Evolutionary conservation across 73 alveolate genomes (phyloP).

Genomic region (Tetrahymena elliotti): DNA sequence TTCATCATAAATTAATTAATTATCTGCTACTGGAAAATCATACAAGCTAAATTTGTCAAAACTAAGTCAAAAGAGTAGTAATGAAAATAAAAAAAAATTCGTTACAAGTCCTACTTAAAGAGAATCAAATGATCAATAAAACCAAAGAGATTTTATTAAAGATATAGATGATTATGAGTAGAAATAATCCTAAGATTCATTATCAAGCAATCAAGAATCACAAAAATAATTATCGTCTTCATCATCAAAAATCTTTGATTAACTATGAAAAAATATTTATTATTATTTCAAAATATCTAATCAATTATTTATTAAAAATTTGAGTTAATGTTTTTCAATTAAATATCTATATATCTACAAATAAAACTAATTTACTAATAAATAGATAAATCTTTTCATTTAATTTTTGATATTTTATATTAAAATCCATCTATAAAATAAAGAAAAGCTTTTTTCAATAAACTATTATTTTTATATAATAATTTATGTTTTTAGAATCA

Average conservation of each 20-base stretch:
- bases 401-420: too few relatives aligned
- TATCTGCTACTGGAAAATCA: not conserved
- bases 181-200: not conserved
- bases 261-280: not conserved
- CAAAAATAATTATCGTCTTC: not conserved
- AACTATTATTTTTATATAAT: too few relatives aligned
- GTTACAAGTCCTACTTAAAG: not conserved
- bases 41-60: not conserved
- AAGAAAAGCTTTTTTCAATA: too few relatives aligned
- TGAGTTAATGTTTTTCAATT: too few relatives aligned
- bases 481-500: too few relatives aligned
- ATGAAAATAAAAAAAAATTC: not conserved
- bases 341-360: too few relatives aligned
- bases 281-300: too few relatives aligned
- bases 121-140: not conserved
- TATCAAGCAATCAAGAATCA: not conserved
- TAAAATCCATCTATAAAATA: too few relatives aligned
- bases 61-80: not conserved
- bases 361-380: too few relatives aligned
- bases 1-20: not conserved
- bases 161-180: not conserved
- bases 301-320: too few relatives aligned
- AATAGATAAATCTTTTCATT: too few relatives aligned
- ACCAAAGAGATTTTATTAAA: not conserved
- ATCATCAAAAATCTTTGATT: not conserved